phyloP scores from a whole-genome alignment of 2,329 filamentous ascomycete species.

The Pseudovirgaria hyperparasitica region DNA sequence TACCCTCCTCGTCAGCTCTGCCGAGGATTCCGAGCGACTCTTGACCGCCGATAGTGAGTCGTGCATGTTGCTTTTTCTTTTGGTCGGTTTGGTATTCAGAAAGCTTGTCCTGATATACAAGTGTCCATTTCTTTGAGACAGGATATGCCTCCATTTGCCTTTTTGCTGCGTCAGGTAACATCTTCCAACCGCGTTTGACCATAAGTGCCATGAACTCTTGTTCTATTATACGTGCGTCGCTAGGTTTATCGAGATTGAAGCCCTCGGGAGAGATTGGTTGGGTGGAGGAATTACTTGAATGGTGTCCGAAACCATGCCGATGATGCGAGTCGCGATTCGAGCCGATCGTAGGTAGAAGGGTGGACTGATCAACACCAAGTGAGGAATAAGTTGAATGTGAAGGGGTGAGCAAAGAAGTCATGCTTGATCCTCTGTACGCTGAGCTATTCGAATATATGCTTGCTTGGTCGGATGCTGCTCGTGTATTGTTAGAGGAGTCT shows the following conservation, averaged over 20 bases:
- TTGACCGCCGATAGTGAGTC: conserved; percentile 53
- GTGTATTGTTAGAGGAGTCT: conserved; percentile 37
- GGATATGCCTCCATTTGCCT: conserved; percentile 96
- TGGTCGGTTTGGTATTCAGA: conserved; percentile 92
- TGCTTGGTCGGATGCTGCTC: conserved; percentile 50
- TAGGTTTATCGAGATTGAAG: conserved; percentile 57
- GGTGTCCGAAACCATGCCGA: conserved; percentile 27
- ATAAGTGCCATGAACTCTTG: conserved; percentile 87
- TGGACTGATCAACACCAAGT: conserved; percentile 28
- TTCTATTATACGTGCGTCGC: conserved; percentile 74
- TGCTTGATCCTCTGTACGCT: conserved; percentile 38
- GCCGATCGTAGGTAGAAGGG: conserved; percentile 24
- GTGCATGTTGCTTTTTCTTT: conserved; percentile 66
- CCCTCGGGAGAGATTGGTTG: conserved; percentile 39
- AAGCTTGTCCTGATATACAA: conserved; percentile 88
- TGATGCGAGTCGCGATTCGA: conserved; percentile 30
- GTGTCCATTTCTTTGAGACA: conserved; percentile 90
- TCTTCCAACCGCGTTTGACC: conserved; percentile 97
- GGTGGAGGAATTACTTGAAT: conserved; percentile 35
- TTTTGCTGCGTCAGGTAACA: conserved; percentile 84
- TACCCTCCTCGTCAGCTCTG: conserved; percentile 85
- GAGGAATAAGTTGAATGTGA: conserved; percentile 40
- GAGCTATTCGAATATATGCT: conserved; percentile 53
- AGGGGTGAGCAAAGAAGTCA: conserved; percentile 42
- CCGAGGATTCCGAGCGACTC: conserved; percentile 52